Conservation (phyloP, 176 grass and related monocot genomes). For the Dendrocalamus sinicus region DNA sequence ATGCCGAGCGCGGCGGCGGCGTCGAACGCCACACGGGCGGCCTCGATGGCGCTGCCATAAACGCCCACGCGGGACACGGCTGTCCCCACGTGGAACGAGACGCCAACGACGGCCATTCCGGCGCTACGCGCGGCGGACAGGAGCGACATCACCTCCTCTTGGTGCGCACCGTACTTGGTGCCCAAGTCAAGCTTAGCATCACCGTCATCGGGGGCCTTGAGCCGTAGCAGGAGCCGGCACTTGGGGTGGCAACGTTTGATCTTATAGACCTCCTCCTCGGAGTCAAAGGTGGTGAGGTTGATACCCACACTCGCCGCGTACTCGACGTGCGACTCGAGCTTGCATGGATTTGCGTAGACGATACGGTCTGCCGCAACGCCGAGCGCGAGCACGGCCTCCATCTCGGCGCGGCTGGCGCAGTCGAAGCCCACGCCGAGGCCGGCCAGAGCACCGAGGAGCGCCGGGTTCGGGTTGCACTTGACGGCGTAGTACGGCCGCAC, state of each 20-base stretch:
- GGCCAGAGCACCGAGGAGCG: not conserved
- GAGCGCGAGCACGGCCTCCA: constrained; percentile 22
- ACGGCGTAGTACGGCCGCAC: constrained; percentile 41
- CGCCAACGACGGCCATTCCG: not conserved
- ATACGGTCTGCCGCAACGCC: not conserved
- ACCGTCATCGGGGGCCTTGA: not conserved
- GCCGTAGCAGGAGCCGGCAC: not conserved
- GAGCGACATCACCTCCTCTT: constrained; percentile 3
- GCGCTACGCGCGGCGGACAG: not conserved
- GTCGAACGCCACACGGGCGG: not conserved
- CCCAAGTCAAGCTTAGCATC: not conserved
- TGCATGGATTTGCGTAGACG: constrained; percentile 27
- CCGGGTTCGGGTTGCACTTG: constrained; percentile 40
- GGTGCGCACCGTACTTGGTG: constrained; percentile 13
- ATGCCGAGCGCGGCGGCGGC: not conserved
- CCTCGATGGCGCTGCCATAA: constrained; percentile 1
- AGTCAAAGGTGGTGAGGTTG: constrained; percentile 28
- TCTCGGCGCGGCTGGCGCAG: constrained; percentile 40
- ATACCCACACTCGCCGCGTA: not conserved
- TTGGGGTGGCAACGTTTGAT: constrained; percentile 1
- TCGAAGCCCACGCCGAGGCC: constrained; percentile 14
- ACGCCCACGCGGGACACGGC: not conserved
- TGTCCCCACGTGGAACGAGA: constrained; percentile 23
- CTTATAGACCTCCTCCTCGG: constrained; percentile 10
- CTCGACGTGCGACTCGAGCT: constrained; percentile 21